Base-by-base conservation (phyloP, 2,329 filamentous ascomycete species). In the Ophiostoma sp. region DNA sequence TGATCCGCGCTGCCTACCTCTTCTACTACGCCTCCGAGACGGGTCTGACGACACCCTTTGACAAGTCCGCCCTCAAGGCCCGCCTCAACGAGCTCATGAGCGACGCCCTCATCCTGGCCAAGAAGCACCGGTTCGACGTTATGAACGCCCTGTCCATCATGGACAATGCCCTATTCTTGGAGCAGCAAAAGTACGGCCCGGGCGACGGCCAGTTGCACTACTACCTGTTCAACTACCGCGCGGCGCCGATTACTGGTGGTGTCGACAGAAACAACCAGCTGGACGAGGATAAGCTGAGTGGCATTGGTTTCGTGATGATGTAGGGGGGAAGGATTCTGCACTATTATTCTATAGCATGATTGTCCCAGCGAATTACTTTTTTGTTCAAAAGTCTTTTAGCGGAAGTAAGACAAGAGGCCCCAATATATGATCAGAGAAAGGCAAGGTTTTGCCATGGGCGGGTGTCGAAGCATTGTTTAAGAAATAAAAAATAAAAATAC, bases 181-280 rank as follows among this genome's bases (percentile, higher is more conserved):
- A 95, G 80, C 88, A 98, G 77, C 93, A 98, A 80, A 97, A 97
- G 82, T 99, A 98, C 79, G 96, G 95, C 61, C 91, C 92, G 5
- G 96, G 96, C 42, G 96, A 99, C 81, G 96, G 96, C 64, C 94
- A 96, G 81, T 86, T 99, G 78, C 94, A 99, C 82, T 99, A 95
- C 84, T 99, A 99, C 82, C 86, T 99, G 42, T 99, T 97, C 87
- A 99, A 99, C 84, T 99, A 98, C 85, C 90, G 94, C 73, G 93
- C 94, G 15, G 91, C 93, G 74, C 90, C 91, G n/a, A 92, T 99
- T 78, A 85, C 89, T 0, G 95, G 96, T 68, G 96, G 96, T 28
- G 90, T 98, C 59, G 91, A 98, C 81, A 87, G 88, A 78, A 89
- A 88, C 79, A 97, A 97, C 80, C 84, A 90, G 78, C 86, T 95